Evolutionary conservation across 805 yeast species (phyloP), one percentile per base, ranked within the genome.

Genomic region (Ogataea paradorogensis): DNA sequence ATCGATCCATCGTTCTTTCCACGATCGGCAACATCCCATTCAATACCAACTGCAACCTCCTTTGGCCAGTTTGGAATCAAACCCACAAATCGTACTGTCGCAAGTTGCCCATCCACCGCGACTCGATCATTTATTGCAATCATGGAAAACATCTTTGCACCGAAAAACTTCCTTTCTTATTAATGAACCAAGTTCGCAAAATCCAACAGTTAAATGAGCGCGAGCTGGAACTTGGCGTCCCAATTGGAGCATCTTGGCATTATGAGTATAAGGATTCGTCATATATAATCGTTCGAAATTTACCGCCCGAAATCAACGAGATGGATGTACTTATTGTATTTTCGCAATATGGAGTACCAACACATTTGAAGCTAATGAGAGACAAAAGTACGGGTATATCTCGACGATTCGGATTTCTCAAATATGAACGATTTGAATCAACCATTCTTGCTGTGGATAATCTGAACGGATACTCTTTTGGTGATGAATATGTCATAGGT

Each of bases 261-360:
- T 71, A 78, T 44, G 95, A 90, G 49, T 88, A 80, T 55, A 66
- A 65, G 16, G 90, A 88, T 47, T 75, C 91, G 0, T 80, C 91
- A 1, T 88, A 81, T 56, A 69, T 90, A 1, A 84, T 69, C 53
- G 78, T 91, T n/a, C 91, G 95, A 1, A 78, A 82, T 4, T 59
- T 91, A 9, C 81, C 88, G 8, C 62, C 55, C 11, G 76, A 76
- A 23, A 58, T 88, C 20, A 78, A 77, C 7, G 96, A 88, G 56
- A 78, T 80, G 33, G 97, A 91, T 56, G 60, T 91, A 0, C 53
- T 89, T 6, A 73, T 79, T 0, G 76, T 90, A 23, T 91, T 91
- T 58, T 84, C 95, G 2, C 97, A 91, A 55, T 91, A 76, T 60
- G 98, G 98, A 0, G 73, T 80, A 14, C 96, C 96, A 0, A 82